These are phyloP conservation scores for Whalleya microplaca DNA, from an alignment of 2,329 filamentous ascomycete species.

Conservation along the genomic window DNA sequence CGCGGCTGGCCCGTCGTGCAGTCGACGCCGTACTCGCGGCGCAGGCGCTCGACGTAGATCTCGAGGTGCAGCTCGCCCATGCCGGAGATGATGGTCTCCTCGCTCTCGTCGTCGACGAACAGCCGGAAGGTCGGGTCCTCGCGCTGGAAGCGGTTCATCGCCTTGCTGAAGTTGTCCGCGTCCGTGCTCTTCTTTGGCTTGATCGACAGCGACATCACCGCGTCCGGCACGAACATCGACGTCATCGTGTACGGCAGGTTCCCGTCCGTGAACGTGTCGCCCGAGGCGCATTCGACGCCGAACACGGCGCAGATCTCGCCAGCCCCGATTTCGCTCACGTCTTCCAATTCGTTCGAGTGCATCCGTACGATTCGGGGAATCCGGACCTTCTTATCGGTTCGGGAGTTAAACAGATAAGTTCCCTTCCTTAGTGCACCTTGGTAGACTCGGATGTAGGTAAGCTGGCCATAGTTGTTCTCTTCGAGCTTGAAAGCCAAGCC, in stretches of 20 bases:
- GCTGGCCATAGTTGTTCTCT: slow-evolving; percentile 96
- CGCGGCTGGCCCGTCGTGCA: slow-evolving; percentile 95
- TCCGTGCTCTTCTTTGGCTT: slow-evolving; percentile 94
- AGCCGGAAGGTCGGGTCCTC: slow-evolving; percentile 98
- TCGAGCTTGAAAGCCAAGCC: slow-evolving; percentile 98
- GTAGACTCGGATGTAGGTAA: slow-evolving; percentile 98
- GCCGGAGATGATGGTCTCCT: slow-evolving; percentile 96
- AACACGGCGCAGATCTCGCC: slow-evolving; percentile 99
- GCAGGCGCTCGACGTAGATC: slow-evolving; percentile 96
- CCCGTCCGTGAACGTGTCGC: slow-evolving; percentile 97
- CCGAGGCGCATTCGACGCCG: slow-evolving; percentile 95
- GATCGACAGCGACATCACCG: slow-evolving; percentile 97
- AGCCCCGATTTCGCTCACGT: slow-evolving; percentile 87
- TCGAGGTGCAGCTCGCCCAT: slow-evolving; percentile 98
- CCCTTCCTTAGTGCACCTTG: slow-evolving; percentile 90
- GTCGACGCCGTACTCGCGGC: slow-evolving; percentile 94
- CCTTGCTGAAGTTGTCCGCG: slow-evolving; percentile 93
- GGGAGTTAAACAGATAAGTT: slow-evolving; percentile 88
- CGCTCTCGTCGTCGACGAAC: slow-evolving; percentile 86
- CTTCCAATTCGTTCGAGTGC: slow-evolving; percentile 99
- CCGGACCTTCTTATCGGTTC: slow-evolving; percentile 93
- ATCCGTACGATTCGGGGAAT: slow-evolving; percentile 97
- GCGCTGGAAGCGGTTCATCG: slow-evolving; percentile 97
- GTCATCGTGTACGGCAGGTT: slow-evolving; percentile 92
- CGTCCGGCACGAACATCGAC: slow-evolving; percentile 97